phyloP scores from a whole-genome alignment of 1,139 yeast genomes.

The Maudiozyma humilis region DNA sequence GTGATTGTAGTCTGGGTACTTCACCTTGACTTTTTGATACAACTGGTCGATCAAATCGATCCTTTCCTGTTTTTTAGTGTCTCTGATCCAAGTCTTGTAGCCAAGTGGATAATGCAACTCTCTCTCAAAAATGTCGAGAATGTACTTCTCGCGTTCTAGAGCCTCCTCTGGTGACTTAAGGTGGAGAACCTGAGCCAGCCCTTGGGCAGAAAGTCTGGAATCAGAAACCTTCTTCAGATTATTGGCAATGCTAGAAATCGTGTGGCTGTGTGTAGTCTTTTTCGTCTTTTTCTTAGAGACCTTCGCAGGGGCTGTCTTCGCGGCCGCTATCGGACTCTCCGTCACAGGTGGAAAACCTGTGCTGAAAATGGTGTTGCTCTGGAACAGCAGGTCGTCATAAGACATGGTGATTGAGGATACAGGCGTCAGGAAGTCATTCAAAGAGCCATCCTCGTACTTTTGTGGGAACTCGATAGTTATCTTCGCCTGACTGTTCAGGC shows the following conservation, averaged over 20 bases:
- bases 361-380: conserved; percentile 1
- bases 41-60: conserved; percentile 43
- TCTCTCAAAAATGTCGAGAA: conserved; percentile 48
- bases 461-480: conserved; percentile 5
- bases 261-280: conserved; percentile 6
- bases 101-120: conserved; percentile 65
- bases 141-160: conserved; percentile 48
- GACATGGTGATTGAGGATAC: conserved; percentile 4
- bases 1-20: conserved; percentile 47
- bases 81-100: conserved; percentile 73
- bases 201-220: conserved; percentile 50
- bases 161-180: conserved; percentile 50
- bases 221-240: conserved; percentile 32
- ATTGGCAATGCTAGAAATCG: conserved; percentile 5
- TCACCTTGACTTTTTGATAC: conserved; percentile 38
- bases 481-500: neutral
- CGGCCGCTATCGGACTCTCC: neutral
- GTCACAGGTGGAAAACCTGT: neutral
- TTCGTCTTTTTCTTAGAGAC: conserved; percentile 3
- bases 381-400: conserved; percentile 4
- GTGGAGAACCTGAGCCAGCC: conserved; percentile 46
- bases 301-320: neutral
- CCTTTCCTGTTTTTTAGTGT: conserved; percentile 51
- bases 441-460: neutral
- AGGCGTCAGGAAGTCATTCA: conserved; percentile 6